A percentile compares a stretch with the other conserved stretches of the same genome.
Evolutionary conservation across 169 alveolate species (phyloP).

Genomic region (Eimeria necatrix): DNA sequence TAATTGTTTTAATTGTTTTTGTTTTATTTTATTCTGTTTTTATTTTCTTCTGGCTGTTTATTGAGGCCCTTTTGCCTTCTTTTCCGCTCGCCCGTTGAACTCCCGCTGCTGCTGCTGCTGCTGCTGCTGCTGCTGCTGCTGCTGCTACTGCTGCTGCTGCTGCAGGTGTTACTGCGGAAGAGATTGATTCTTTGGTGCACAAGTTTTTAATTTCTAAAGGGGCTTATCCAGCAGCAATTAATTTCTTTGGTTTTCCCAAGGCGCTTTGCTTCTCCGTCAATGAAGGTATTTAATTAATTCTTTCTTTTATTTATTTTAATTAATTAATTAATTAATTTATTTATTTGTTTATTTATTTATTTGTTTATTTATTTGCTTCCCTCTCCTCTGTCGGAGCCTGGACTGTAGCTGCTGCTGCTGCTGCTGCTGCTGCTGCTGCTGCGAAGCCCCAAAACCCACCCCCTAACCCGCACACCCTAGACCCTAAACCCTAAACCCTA

Average conservation of each 20-base stretch:
- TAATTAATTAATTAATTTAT: background rate
- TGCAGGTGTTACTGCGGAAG: constrained; percentile 98
- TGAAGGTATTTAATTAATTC: constrained; percentile 56
- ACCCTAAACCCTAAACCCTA: too few species aligned
- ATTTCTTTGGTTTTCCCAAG: constrained; percentile 98
- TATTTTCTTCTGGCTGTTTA: too few species aligned
- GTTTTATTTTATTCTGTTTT: too few species aligned
- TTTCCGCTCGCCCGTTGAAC: too few species aligned
- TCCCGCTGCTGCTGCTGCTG: too few species aligned
- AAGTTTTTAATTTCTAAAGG: constrained; percentile 94
- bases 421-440: too few species aligned
- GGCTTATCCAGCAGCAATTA: constrained; percentile 99
- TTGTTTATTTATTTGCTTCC: background rate
- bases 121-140: too few species aligned
- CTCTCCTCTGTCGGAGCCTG: background rate
- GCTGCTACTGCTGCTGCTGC: too few species aligned
- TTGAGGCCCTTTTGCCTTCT: too few species aligned
- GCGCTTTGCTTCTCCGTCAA: constrained; percentile 91
- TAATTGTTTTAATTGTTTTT: too few species aligned
- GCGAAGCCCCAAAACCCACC: too few species aligned
- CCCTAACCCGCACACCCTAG: too few species aligned
- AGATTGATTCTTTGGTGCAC: constrained; percentile 97
- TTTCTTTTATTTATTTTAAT: background rate
- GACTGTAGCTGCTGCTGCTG: background rate
- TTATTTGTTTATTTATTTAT: background rate